Evolutionary conservation across 2,329 filamentous ascomycete species (phyloP).

Genomic region (Penicillium brevicompactum): DNA sequence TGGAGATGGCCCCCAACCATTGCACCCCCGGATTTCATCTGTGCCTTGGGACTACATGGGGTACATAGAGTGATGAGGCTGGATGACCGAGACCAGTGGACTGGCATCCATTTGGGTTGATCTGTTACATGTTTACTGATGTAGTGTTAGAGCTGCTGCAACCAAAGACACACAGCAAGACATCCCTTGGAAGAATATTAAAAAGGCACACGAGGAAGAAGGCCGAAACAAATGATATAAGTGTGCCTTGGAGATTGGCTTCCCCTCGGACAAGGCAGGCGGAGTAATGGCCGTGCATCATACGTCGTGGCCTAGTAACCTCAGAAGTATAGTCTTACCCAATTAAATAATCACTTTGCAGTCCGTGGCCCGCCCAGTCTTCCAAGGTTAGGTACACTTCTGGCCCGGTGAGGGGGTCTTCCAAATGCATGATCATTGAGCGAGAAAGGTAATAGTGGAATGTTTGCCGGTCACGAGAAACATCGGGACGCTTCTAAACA

Average conservation of each 20-base stretch:
- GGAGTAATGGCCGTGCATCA: conserved; percentile 9
- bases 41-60: no score
- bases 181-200: no score
- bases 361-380: conserved; percentile 7
- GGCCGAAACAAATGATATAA: no score
- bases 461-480: neutral
- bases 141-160: no score
- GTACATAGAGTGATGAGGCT: no score
- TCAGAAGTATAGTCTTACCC: neutral
- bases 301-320: conserved; percentile 5
- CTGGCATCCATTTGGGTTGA: no score
- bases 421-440: neutral
- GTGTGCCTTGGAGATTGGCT: neutral
- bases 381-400: no score
- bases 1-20: neutral
- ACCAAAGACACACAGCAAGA: no score
- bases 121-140: no score
- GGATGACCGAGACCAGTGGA: no score
- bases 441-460: neutral
- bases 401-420: neutral
- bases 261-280: neutral
- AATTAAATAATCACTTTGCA: conserved; percentile 4
- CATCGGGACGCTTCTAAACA: conserved; percentile 1
- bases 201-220: no score
- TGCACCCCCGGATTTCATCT: neutral